A percentile compares a stretch with the other conserved stretches of the same genome.
phyloP scores from a whole-genome alignment of 176 grass and related monocot genomes.

The Miscanthus lutarioriparius region DNA sequence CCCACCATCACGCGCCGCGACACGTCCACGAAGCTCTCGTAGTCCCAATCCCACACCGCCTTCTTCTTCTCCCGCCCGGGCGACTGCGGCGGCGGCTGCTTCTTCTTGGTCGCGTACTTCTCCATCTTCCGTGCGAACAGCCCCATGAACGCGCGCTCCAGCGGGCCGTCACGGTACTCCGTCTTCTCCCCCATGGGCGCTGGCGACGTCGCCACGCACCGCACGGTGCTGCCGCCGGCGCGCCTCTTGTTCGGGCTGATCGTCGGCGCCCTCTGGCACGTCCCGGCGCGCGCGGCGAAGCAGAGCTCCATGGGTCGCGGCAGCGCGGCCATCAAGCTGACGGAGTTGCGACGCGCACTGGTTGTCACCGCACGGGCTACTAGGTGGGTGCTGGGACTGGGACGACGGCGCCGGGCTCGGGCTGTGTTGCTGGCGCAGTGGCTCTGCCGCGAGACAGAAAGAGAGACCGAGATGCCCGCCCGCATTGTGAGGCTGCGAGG shows the following conservation, averaged over 20 bases:
- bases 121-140: conserved; percentile 93
- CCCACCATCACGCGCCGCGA: conserved; percentile 80
- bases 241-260: neutral
- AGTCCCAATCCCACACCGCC: conserved; percentile 83
- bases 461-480: neutral
- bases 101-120: conserved; percentile 44
- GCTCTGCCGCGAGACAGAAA: too few species aligned
- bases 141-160: conserved; percentile 84
- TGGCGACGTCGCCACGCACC: conserved; percentile 61
- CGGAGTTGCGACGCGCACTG: too few species aligned
- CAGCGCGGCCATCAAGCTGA: neutral
- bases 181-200: conserved; percentile 93
- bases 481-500: conserved; percentile 28
- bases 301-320: conserved; percentile 30
- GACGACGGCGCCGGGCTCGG: too few species aligned
- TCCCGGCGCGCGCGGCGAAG: conserved; percentile 11
- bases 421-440: too few species aligned
- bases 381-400: too few species aligned
- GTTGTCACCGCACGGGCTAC: too few species aligned
- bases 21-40: conserved; percentile 92
- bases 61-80: neutral
- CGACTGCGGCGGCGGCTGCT: neutral
- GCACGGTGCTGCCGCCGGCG: neutral
- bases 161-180: conserved; percentile 70
- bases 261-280: neutral